Base-by-base conservation (phyloP, 768 basidiomycete genomes). In the Lentinus tigrinus region DNA sequence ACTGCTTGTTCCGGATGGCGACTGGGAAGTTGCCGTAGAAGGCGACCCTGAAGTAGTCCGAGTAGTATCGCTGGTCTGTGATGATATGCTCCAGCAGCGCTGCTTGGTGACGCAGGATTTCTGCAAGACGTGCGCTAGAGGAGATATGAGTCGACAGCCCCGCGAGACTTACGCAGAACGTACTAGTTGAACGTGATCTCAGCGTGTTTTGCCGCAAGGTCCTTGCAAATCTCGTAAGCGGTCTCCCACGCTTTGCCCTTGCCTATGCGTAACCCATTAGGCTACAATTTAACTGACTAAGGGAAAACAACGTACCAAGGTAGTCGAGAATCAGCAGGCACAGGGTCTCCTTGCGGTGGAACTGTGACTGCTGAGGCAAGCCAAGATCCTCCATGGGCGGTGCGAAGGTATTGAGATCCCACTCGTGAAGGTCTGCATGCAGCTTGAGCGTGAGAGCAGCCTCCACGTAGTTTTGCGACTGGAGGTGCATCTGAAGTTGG, bases 171-270 rank as follows among this genome's bases (percentile, higher is more conserved):
- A 13, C 17, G 59, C 42, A 39, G 17, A 37, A 67, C 89, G 44
- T 75, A 95, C 88, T 95, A 94, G 71, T 95, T 91, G 77, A 91
- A 96, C 6, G 95, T 93, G 53, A 93, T 81, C 69, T 88, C 87
- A 16, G 89, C 82, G 74, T 98, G 95, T 70, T 98, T 94, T 59
- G 77, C 84, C 14, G 89, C 89, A 24, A 98, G 75, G 65, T 98
- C 96, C 73, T 91, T 92, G 75, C 93, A 95, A 48, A 98, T 89
- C 47, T 93, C 90, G 56, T 97, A 86, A 2, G 94, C 96, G 52
- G 83, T 88, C 72, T 98, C 96, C 84, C 93, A 98, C n/a, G 96
- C 95, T 67, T 96, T 95, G 10, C 95, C 96, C 73, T 95, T 92
- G 49, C 93, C 93, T 95, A 58, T 23, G 52, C 58, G 39, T 54